A percentile compares a stretch with the other conserved stretches of the same genome.
Evolutionary conservation across 768 basidiomycete genomes (phyloP).

Genomic region (Rhodocollybia butyracea): DNA sequence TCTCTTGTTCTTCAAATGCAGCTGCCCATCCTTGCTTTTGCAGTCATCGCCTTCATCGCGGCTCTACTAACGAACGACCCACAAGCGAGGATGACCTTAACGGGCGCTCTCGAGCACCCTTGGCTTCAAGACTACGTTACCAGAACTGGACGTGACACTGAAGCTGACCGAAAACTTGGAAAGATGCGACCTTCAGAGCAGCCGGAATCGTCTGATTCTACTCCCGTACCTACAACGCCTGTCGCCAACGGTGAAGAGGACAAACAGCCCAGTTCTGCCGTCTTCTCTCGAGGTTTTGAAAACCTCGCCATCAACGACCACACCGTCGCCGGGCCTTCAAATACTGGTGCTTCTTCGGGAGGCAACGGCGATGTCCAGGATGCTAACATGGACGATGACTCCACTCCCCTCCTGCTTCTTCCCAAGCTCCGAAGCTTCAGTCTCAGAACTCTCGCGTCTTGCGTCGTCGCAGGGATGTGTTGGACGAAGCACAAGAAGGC

Average conservation of each 20-base stretch:
- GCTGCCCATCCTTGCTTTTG: slow-evolving; percentile 6
- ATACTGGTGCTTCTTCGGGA: background rate
- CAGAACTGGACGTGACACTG: background rate
- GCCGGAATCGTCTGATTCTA: slow-evolving; percentile 10
- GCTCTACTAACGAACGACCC: slow-evolving; percentile 67
- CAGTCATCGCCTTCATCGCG: slow-evolving; percentile 66
- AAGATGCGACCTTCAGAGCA: background rate
- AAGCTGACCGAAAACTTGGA: background rate
- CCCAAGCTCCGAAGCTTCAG: background rate
- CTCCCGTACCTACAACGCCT: slow-evolving; percentile 12
- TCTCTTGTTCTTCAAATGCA: background rate
- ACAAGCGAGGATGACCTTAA: slow-evolving; percentile 62
- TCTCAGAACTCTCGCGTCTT: slow-evolving; percentile 16
- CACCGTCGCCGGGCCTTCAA: background rate
- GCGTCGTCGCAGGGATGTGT: slow-evolving; percentile 46
- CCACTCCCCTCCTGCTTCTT: slow-evolving; percentile 1
- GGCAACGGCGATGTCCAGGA: background rate
- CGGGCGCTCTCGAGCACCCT: slow-evolving; percentile 64
- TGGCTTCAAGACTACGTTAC: slow-evolving; percentile 53
- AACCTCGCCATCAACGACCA: slow-evolving; percentile 5
- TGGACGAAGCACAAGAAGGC: slow-evolving; percentile 43
- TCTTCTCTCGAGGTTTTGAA: slow-evolving; percentile 16
- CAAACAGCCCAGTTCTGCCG: background rate
- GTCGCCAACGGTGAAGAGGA: slow-evolving; percentile 21
- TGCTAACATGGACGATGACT: background rate